phyloP scores from a whole-genome alignment of 768 basidiomycete species.

The Tulasnella sp. region DNA sequence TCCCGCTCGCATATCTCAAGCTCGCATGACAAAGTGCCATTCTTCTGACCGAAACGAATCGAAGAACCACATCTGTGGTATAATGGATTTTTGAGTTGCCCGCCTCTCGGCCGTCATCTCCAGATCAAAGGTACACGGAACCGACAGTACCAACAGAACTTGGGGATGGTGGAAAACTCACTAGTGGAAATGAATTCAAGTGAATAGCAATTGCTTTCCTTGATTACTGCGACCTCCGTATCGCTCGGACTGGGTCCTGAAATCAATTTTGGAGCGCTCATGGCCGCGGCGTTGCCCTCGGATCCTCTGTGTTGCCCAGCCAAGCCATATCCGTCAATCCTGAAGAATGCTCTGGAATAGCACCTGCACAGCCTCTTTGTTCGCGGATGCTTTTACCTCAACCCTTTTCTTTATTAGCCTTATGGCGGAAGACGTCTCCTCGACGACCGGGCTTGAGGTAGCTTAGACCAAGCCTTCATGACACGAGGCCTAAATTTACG shows the following conservation, averaged over 20 bases:
- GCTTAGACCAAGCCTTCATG: not conserved
- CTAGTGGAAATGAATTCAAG: not conserved
- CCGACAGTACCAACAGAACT: not conserved
- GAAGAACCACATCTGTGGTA: not conserved
- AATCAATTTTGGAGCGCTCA: not conserved
- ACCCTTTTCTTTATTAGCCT: not conserved
- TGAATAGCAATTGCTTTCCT: not conserved
- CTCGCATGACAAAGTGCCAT: not conserved
- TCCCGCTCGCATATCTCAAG: not conserved
- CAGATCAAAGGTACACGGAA: not conserved
- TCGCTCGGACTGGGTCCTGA: slow-evolving; percentile 8
- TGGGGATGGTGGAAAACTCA: not conserved
- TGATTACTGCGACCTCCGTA: not conserved
- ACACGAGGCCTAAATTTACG: not conserved
- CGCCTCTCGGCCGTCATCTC: not conserved
- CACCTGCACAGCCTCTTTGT: not conserved
- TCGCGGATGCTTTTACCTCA: not conserved
- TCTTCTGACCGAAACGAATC: not conserved
- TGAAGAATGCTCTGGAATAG: not conserved
- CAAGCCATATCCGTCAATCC: not conserved
- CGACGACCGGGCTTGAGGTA: not conserved
- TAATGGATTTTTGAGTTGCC: slow-evolving; percentile 3
- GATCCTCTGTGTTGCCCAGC: not conserved
- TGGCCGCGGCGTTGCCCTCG: not conserved
- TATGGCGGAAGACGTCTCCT: not conserved